Base-by-base conservation (phyloP, 768 basidiomycete species). In the Antrodiella citrinella region DNA sequence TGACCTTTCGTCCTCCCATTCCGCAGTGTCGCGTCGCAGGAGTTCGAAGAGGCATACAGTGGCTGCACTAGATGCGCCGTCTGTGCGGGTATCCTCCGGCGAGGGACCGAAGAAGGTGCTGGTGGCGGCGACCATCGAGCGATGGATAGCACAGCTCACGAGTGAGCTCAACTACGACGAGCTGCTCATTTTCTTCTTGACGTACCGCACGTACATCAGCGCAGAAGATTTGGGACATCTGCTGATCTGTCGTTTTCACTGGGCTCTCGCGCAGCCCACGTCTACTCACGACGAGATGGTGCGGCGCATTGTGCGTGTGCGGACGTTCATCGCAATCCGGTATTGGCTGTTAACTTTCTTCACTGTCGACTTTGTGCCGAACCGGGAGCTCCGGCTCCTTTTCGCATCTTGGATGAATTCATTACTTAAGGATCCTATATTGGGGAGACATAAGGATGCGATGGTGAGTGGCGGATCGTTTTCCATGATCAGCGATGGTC, bases 321-420 rank as follows among this genome's bases (percentile, higher is more conserved):
- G 93, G 60, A 94, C 92, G 10, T 93, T 91, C 62, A 86, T 91
- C 25, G 90, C 91, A 4, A 81, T 94, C 49, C 78, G 90, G 40
- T 91, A 91, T 61, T 96, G 93, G 92, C 64, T 95, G 42, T 69
- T 91, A 60, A 91, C 90, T 4, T 94, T 94, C 65, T 95, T 94
- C 65, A 76, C 76, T 45, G 85, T 89, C 55, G 92, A 96, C 63
- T 95, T 94, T 60, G 67, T 91, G 52, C 82, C 86, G 40, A 84
- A 88, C 66, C 77, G 81, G 51, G 87, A 86, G 57, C 66, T 95
- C 60, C 74, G 92, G 57, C 62, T 82, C 22, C 63, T 85, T 40
- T 71, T 93, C 44, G 80, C 89, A 15, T 74, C 76, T 44, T 94
- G 90, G 89, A 60, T 95, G 51, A 96, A 95, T 64, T 69, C 77